phyloP scores from a whole-genome alignment of 2,329 filamentous ascomycete species.

The Fusarium sp. region DNA sequence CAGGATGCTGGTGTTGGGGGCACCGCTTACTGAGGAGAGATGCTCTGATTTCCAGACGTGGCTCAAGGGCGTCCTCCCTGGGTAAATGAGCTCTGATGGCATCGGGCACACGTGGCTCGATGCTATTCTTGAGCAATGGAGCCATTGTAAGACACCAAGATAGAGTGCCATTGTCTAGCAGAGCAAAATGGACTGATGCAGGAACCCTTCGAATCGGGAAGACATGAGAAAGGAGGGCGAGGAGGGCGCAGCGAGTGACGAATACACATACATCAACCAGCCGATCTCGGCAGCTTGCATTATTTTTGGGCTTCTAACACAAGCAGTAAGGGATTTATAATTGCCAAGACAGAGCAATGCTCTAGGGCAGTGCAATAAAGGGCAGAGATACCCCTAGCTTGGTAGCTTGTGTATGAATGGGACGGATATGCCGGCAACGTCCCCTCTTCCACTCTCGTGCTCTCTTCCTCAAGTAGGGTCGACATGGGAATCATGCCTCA shows the following conservation, averaged over 20 bases:
- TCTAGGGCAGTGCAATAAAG: neutral
- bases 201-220: neutral
- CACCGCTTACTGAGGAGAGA: conserved; percentile 20
- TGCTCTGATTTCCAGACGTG: conserved; percentile 43
- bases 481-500: conserved; percentile 24
- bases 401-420: conserved; percentile 1
- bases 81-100: neutral
- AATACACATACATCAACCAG: neutral
- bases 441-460: neutral
- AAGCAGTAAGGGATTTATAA: conserved; percentile 8
- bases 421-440: conserved; percentile 14
- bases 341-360: conserved; percentile 12
- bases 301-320: neutral
- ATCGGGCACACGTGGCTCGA: conserved; percentile 15
- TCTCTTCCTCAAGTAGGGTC: neutral
- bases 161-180: neutral
- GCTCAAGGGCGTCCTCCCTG: conserved; percentile 13
- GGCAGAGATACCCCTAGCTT: neutral
- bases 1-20: conserved; percentile 31
- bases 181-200: conserved; percentile 2
- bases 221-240: neutral
- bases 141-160: conserved; percentile 1
- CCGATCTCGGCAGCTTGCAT: conserved; percentile 3
- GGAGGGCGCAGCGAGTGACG: neutral
- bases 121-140: conserved; percentile 7